Percentiles rank a stretch among this genome's conserved stretches.
These are phyloP conservation scores for Pseudotsuga menziesii DNA, from an alignment of 75 land plant genomes.

Conservation along the genomic window DNA sequence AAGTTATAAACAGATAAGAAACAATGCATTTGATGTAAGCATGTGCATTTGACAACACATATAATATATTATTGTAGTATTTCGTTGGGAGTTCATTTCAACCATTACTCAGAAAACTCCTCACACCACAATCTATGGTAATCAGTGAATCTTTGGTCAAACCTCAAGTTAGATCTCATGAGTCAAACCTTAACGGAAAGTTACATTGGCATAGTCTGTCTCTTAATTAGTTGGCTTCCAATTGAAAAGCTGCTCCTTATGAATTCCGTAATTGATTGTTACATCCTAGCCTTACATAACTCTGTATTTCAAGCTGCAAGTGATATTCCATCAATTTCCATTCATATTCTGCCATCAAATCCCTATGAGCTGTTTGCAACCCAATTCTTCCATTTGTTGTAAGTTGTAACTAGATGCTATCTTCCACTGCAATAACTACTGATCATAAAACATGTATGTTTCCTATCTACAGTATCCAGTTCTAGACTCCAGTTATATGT, in stretches of 20 bases:
- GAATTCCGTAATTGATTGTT: not conserved
- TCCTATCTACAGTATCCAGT: not conserved
- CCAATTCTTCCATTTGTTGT: not conserved
- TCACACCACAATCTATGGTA: not conserved
- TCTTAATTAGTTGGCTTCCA: not conserved
- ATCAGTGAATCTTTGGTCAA: not conserved
- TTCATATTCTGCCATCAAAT: not conserved
- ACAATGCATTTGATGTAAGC: not conserved
- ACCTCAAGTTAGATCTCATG: not conserved
- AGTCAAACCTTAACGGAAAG: not conserved
- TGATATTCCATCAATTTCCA: not conserved
- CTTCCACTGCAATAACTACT: not conserved
- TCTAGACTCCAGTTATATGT: no score
- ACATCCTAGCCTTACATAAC: no score
- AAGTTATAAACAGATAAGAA: not conserved
- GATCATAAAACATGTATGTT: not conserved
- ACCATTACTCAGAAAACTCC: not conserved
- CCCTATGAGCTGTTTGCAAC: not conserved
- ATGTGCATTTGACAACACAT: not conserved
- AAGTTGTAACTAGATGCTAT: not conserved
- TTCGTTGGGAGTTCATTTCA: not conserved
- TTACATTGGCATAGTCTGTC: no score
- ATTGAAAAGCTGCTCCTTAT: not conserved
- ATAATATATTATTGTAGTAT: not conserved
- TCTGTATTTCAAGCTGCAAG: not conserved